Base-by-base conservation (phyloP, 208 protist species). In the Trypanosoma conorhini region DNA sequence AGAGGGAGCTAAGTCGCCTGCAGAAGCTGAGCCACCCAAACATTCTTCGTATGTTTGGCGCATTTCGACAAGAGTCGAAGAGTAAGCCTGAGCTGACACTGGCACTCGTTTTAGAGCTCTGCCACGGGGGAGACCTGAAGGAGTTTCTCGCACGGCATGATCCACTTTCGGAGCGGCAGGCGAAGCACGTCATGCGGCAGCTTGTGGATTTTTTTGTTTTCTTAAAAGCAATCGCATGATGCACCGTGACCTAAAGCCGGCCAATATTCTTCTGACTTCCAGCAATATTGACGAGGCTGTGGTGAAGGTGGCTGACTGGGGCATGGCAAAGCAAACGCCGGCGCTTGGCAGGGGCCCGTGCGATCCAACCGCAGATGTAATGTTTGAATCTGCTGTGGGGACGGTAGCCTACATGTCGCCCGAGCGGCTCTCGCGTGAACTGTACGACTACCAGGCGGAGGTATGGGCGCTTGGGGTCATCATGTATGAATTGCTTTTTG, bases 231-330 rank as follows among this genome's bases (percentile, higher is more conserved):
- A 67, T 31, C 58, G 72, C 54, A 77, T 96, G 57, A 82, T 95
- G 38, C 94, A 98, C 62, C 88, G 94, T 60, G 94, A 98, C 65
- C 68, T 98, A 31, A 98, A 98, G 62, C 91, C 91, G 0, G 92
- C 85, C 0, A 98, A 98, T 48, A 56, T 96, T 55, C 70, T 97
- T 22, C 69, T 97, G 10, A 88, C 78, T 22, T 74, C 66, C 33
- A 58, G 40, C 0, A 78, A 88, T 60, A 75, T 82, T 65, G 81
- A 87, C 60, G 65, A 74, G 70, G 83, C 85, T 50, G 76, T 76
- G 67, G 68, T 92, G 46, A 86, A 84, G 61, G 66, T 93, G 22
- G 85, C 84, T 3, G 87, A 93, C 70, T 92, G 82, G 59, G 87
- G 87, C 12, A 89, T 89, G 76, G 87, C 87, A n/a, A 86, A 78